Evolutionary conservation across 2,329 filamentous ascomycete species (phyloP), one percentile per base, ranked within the genome.

Genomic region (Colletotrichum sojae): DNA sequence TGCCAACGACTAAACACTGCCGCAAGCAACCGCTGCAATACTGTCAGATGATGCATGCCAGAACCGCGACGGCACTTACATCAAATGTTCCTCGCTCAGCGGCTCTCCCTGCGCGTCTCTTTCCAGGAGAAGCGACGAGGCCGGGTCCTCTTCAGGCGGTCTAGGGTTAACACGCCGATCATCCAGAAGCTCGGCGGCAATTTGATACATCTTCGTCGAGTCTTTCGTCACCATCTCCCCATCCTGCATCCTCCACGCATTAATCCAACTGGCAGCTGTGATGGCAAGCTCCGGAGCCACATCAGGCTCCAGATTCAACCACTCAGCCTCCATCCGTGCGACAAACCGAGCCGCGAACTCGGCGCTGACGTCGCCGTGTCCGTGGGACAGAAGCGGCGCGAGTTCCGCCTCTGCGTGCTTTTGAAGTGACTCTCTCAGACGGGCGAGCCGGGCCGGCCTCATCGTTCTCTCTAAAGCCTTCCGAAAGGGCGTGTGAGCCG

Each of bases 401-500:
- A 73, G 72, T 16, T 71, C 66, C 1, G 39, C 60, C 31, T 72
- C 71, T 2, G 72, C 72, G 48, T 74, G 72, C 1, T 8, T 25
- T 2, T 59, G 45, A 1, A 73, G 55, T 1, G 71, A 71, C 22
- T 46, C 67, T 2, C 53, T 49, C 1, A 73, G 70, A 15, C 72
- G 49, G 16, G n/a, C 45, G 25, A 73, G 49, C 4, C 71, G 72
- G 2, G 70, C 46, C 4, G 72, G 70, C 27, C 73, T 73, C 6
- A 73, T 40, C 0, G 72, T 73, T 25, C 71, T 55, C 18, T 73
- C 72, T 5, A 73, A 56, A 0, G 71, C 72, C 1, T 71, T 73
- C 6, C 72, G 71, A 53, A 73, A 73, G 1, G 71, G 72, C 2
- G 72, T 73, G 56, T 73, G 72, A 3, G 70, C 71, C 1, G 72